Conservation (phyloP, 192 early-diverging fungal genomes). For the Pilaira anomala region DNA sequence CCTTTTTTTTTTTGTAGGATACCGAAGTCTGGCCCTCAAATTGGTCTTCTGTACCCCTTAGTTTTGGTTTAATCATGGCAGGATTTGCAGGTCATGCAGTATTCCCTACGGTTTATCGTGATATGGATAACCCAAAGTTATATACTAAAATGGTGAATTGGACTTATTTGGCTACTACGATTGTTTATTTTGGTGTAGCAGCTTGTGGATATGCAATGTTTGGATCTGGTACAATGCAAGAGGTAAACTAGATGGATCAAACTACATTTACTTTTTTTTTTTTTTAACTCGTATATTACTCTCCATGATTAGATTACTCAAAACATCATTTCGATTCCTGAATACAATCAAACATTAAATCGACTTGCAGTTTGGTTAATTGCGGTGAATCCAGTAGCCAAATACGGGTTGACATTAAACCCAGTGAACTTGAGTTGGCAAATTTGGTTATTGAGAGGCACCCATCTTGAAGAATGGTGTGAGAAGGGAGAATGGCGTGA, state of each 20-base stretch:
- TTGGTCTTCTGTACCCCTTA: constrained; percentile 43
- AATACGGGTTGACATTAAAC: constrained; percentile 63
- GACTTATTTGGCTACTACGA: constrained; percentile 50
- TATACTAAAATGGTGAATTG: constrained; percentile 53
- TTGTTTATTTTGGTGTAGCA: constrained; percentile 55
- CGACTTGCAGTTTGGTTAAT: constrained; percentile 60
- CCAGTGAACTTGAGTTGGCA: constrained; percentile 57
- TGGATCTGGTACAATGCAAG: constrained; percentile 56
- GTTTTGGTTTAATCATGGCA: constrained; percentile 58
- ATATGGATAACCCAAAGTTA: constrained; percentile 56
- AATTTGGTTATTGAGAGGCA: constrained; percentile 29
- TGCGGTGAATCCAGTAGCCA: constrained; percentile 70
- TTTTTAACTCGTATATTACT: neutral
- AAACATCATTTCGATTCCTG: constrained; percentile 60
- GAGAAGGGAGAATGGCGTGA: constrained; percentile 12
- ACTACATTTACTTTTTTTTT: neutral
- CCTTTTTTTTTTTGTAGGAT: constrained; percentile 22
- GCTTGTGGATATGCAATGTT: constrained; percentile 67
- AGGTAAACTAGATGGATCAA: constrained; percentile 42
- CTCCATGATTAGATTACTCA: constrained; percentile 66
- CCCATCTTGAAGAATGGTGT: constrained; percentile 26
- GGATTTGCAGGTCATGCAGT: constrained; percentile 63
- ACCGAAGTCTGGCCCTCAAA: constrained; percentile 52
- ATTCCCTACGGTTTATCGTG: constrained; percentile 65
- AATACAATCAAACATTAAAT: constrained; percentile 54